Conservation (phyloP, 208 protist genomes). For the Leishmania tropica region DNA sequence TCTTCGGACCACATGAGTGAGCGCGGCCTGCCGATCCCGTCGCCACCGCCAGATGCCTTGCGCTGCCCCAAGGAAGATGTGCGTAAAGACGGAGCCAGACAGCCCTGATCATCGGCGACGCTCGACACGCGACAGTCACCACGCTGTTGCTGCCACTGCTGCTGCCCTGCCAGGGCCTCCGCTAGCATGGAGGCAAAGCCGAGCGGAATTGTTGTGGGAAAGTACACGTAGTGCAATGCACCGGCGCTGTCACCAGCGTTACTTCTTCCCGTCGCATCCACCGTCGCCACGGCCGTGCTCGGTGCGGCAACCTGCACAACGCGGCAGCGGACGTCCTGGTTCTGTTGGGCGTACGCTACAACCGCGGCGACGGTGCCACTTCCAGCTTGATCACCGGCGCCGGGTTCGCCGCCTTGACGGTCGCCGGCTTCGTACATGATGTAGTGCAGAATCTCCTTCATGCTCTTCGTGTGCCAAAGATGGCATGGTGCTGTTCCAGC, state of each 20-base stretch:
- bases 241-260: not conserved
- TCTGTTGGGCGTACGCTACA: slow-evolving; percentile 23
- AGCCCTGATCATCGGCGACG: not conserved
- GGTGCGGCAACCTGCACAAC: slow-evolving; percentile 5
- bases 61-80: not conserved
- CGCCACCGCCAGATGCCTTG: not conserved
- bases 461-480: slow-evolving; percentile 15
- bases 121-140: not conserved
- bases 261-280: not conserved
- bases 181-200: slow-evolving; percentile 34
- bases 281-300: not conserved
- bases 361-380: not conserved
- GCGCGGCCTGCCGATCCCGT: not conserved
- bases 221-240: slow-evolving; percentile 15
- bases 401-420: not conserved
- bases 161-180: slow-evolving; percentile 15
- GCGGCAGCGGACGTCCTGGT: slow-evolving; percentile 36
- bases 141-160: slow-evolving; percentile 17
- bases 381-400: not conserved
- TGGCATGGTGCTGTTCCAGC: not conserved
- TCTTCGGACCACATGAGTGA: not conserved
- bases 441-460: slow-evolving; percentile 36
- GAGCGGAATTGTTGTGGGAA: slow-evolving; percentile 44
- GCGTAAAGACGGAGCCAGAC: not conserved
- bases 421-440: slow-evolving; percentile 32